Conservation (phyloP, 2,329 filamentous ascomycete species). For the Microcyclospora pomicola region DNA sequence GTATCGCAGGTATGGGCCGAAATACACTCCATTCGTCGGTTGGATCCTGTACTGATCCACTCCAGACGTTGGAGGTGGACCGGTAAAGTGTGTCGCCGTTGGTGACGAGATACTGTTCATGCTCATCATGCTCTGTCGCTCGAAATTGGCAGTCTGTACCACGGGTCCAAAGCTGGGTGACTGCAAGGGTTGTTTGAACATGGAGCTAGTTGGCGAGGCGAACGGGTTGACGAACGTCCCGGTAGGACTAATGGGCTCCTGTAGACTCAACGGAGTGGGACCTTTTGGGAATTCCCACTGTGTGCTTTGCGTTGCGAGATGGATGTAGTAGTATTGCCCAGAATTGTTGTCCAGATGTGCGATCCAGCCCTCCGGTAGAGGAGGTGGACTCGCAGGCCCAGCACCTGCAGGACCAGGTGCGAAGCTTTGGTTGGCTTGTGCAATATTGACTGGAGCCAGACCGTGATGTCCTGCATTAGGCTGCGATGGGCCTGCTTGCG, state of each 20-base stretch:
- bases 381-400: constrained; percentile 72
- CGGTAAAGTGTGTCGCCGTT: constrained; percentile 67
- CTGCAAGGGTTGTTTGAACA: constrained; percentile 52
- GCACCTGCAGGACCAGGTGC: constrained; percentile 30
- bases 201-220: constrained; percentile 31
- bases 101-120: constrained; percentile 61
- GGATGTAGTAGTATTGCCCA: constrained; percentile 98
- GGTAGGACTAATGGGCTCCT: constrained; percentile 72
- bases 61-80: constrained; percentile 75
- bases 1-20: constrained; percentile 89
- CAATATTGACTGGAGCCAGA: constrained; percentile 29
- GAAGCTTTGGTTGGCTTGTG: constrained; percentile 18
- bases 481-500: constrained; percentile 14
- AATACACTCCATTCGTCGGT: constrained; percentile 94
- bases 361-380: constrained; percentile 95
- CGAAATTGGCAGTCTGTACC: constrained; percentile 66
- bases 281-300: constrained; percentile 99
- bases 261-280: constrained; percentile 74
- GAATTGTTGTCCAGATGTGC: constrained; percentile 90
- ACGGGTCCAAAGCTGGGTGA: constrained; percentile 61
- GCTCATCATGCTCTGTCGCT: constrained; percentile 69
- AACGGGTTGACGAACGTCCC: constrained; percentile 36
- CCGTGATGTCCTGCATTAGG: constrained; percentile 22
- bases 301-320: constrained; percentile 84
- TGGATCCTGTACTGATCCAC: constrained; percentile 89